Evolutionary conservation across 352 stramenopile genomes (phyloP).

Genomic region (Peronospora belbahrii): DNA sequence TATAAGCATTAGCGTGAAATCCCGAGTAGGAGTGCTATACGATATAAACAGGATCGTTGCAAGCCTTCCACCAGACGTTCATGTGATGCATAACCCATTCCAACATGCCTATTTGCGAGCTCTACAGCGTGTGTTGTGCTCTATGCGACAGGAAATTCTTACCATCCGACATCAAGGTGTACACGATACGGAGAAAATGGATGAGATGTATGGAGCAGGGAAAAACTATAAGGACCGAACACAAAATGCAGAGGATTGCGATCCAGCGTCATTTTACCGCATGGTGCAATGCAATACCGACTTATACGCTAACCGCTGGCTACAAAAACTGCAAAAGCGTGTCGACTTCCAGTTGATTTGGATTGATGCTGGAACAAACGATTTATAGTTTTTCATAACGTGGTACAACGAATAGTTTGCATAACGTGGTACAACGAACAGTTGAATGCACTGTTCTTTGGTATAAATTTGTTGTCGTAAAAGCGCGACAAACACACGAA

Average conservation of each 20-base stretch:
- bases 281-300: constrained; percentile 25
- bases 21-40: constrained; percentile 20
- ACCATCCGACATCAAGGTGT: constrained; percentile 9
- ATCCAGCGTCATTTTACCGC: constrained; percentile 1
- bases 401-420: background rate
- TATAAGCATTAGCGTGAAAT: constrained; percentile 13
- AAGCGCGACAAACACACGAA: constrained; percentile 1
- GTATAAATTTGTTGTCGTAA: constrained; percentile 7
- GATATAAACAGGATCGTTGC: constrained; percentile 24
- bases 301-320: constrained; percentile 19
- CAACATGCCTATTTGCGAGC: constrained; percentile 17
- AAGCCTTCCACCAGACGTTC: constrained; percentile 33
- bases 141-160: constrained; percentile 31
- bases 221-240: background rate
- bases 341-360: constrained; percentile 45
- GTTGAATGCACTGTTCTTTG: too few species aligned
- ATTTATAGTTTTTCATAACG: background rate
- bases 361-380: constrained; percentile 12
- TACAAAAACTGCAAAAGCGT: constrained; percentile 31
- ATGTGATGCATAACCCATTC: constrained; percentile 37
- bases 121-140: constrained; percentile 20
- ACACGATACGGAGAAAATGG: background rate
- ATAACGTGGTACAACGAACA: background rate
- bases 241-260: background rate
- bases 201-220: background rate